A percentile compares a stretch with the other conserved stretches of the same genome.
phyloP scores from a whole-genome alignment of 495 filamentous ascomycete genomes.

The Podospora tetraspora region DNA sequence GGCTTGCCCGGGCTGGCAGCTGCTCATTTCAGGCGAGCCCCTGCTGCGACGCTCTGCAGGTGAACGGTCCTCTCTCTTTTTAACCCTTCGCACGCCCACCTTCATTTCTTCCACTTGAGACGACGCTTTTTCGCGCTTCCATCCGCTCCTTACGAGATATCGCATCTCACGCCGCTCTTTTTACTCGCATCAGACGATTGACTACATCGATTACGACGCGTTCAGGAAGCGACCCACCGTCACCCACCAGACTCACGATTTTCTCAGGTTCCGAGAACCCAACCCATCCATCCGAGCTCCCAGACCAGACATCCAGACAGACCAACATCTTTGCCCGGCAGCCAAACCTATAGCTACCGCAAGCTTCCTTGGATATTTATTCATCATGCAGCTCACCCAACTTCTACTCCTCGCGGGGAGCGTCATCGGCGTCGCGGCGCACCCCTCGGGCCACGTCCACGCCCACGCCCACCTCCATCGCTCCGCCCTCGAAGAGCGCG shows the following conservation, averaged over 20 bases:
- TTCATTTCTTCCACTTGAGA: slow-evolving; percentile 10
- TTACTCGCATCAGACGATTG: slow-evolving; percentile 5
- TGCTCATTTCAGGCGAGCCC: slow-evolving; percentile 11
- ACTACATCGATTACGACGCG: slow-evolving; percentile 20
- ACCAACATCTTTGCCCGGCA: no score
- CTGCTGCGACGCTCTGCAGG: slow-evolving; percentile 3
- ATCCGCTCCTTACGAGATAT: slow-evolving; percentile 34
- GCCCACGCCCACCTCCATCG: slow-evolving; percentile 33
- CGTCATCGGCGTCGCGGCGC: slow-evolving; percentile 24
- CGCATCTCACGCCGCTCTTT: slow-evolving; percentile 34
- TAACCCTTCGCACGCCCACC: neutral
- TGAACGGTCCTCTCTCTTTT: slow-evolving; percentile 9
- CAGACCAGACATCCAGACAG: neutral
- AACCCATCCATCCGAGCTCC: neutral
- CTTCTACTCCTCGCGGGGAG: slow-evolving; percentile 27
- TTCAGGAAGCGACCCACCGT: slow-evolving; percentile 10
- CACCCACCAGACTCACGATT: neutral
- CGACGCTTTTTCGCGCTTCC: slow-evolving; percentile 27
- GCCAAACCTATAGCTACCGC: no score
- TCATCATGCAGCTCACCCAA: slow-evolving; percentile 29
- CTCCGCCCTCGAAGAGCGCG: slow-evolving; percentile 21
- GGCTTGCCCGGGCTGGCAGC: slow-evolving; percentile 4
- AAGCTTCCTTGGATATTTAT: neutral
- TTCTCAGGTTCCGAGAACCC: slow-evolving; percentile 10
- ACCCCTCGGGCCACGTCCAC: slow-evolving; percentile 33